A percentile compares a stretch with the other conserved stretches of the same genome.
Evolutionary conservation across 1,139 yeast genomes (phyloP).

Genomic region (Yamadazyma buinensis): DNA sequence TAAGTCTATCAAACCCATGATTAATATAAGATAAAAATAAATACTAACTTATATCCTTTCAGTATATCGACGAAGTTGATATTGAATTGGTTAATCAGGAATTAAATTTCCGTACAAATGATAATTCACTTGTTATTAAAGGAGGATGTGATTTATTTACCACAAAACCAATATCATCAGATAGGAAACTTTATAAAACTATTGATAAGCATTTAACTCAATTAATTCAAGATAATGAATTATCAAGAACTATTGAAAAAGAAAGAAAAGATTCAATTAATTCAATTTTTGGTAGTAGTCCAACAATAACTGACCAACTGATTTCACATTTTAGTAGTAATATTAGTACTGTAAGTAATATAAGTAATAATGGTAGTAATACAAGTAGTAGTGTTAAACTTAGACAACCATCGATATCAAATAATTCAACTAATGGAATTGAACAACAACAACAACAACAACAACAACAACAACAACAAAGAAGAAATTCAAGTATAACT

Average conservation of each 20-base stretch:
- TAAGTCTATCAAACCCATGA: too few relatives aligned
- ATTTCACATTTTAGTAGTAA: not conserved
- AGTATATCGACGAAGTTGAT: conserved; percentile 92
- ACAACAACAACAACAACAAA: conserved; percentile 1
- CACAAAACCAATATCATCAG: conserved; percentile 89
- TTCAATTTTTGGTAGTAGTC: conserved; percentile 35
- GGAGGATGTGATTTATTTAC: conserved; percentile 97
- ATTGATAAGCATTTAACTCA: conserved; percentile 79
- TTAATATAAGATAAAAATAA: not conserved
- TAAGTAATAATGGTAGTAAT: not conserved
- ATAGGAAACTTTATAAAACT: conserved; percentile 80
- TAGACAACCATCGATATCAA: too few relatives aligned
- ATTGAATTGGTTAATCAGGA: conserved; percentile 85
- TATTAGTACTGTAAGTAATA: not conserved
- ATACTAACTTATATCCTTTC: not conserved
- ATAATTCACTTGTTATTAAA: conserved; percentile 64
- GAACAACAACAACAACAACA: not conserved
- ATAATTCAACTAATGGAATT: not conserved
- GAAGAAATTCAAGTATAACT: conserved; percentile 15
- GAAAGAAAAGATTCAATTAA: conserved; percentile 38
- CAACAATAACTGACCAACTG: conserved; percentile 17
- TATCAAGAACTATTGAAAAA: conserved; percentile 38
- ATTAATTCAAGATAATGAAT: conserved; percentile 53
- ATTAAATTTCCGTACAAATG: conserved; percentile 81
- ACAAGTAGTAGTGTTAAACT: too few relatives aligned